These are phyloP conservation scores for Cordyceps militaris DNA, from an alignment of 2,329 filamentous ascomycete genomes.

Conservation along the genomic window DNA sequence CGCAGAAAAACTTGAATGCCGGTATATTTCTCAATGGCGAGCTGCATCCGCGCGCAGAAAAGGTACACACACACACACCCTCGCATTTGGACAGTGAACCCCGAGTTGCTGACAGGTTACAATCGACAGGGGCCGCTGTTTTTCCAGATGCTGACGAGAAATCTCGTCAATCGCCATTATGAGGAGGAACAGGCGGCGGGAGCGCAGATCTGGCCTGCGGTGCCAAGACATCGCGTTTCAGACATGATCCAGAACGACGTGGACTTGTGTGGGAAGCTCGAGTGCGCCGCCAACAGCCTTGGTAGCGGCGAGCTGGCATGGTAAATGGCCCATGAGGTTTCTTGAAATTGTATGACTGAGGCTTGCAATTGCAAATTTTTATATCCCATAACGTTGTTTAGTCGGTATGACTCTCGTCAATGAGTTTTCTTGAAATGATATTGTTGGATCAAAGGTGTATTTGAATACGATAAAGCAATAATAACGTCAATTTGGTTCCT, in stretches of 20 bases:
- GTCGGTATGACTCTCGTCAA: no score
- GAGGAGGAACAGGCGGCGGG: slow-evolving; percentile 19
- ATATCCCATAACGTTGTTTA: background rate
- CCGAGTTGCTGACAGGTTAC: background rate
- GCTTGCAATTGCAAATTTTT: background rate
- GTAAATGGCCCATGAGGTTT: background rate
- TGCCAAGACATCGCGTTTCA: slow-evolving; percentile 18
- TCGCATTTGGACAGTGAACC: no score
- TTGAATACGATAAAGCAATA: no score
- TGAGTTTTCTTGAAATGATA: no score
- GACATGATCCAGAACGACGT: slow-evolving; percentile 21
- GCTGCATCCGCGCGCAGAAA: slow-evolving; percentile 44
- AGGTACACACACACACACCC: slow-evolving; percentile 15
- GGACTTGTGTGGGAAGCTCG: slow-evolving; percentile 21
- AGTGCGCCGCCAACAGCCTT: slow-evolving; percentile 14
- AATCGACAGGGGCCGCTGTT: slow-evolving; percentile 37
- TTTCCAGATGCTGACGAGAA: slow-evolving; percentile 26
- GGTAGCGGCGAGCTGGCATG: slow-evolving; percentile 16
- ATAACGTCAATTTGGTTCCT: no score
- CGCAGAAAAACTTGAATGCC: slow-evolving; percentile 43
- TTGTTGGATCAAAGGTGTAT: no score
- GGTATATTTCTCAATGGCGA: slow-evolving; percentile 46
- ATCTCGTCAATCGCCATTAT: slow-evolving; percentile 23
- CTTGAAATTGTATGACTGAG: background rate
- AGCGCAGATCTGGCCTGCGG: slow-evolving; percentile 25